Evolutionary conservation across 441 rosid species (phyloP).

Genomic region (Melianthus villosus): DNA sequence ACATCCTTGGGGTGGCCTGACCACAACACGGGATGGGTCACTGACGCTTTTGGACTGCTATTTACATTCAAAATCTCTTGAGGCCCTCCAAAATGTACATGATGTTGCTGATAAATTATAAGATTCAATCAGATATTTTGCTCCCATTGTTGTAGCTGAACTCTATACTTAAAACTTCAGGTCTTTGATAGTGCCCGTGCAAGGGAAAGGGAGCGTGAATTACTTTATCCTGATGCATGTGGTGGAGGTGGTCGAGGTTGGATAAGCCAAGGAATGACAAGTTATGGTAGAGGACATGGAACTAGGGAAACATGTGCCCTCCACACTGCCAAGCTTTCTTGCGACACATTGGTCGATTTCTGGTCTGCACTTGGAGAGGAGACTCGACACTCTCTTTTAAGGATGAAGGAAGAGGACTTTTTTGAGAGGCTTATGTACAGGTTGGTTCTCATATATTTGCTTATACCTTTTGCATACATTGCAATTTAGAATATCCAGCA

Average conservation of each 20-base stretch:
- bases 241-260: slow-evolving; percentile 96
- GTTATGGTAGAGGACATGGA: slow-evolving; percentile 83
- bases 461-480: slow-evolving; percentile 10
- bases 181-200: slow-evolving; percentile 88
- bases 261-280: slow-evolving; percentile 75
- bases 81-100: slow-evolving; percentile 63
- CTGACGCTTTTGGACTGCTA: slow-evolving; percentile 72
- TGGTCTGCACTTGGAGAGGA: slow-evolving; percentile 93
- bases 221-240: slow-evolving; percentile 93
- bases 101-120: no score
- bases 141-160: slow-evolving; percentile 17
- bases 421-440: slow-evolving; percentile 91
- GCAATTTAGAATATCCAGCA: slow-evolving; percentile 12
- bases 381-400: slow-evolving; percentile 61
- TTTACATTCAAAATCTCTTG: slow-evolving; percentile 45
- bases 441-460: slow-evolving; percentile 27
- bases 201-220: slow-evolving; percentile 71
- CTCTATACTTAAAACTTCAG: slow-evolving; percentile 29
- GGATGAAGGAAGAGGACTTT: slow-evolving; percentile 98
- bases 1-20: slow-evolving; percentile 90
- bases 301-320: slow-evolving; percentile 85
- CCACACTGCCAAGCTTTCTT: slow-evolving; percentile 88
- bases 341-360: slow-evolving; percentile 83
- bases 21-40: slow-evolving; percentile 60
- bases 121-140: no score